phyloP scores from a whole-genome alignment of 441 rosid species.

The Populus tomentosa region DNA sequence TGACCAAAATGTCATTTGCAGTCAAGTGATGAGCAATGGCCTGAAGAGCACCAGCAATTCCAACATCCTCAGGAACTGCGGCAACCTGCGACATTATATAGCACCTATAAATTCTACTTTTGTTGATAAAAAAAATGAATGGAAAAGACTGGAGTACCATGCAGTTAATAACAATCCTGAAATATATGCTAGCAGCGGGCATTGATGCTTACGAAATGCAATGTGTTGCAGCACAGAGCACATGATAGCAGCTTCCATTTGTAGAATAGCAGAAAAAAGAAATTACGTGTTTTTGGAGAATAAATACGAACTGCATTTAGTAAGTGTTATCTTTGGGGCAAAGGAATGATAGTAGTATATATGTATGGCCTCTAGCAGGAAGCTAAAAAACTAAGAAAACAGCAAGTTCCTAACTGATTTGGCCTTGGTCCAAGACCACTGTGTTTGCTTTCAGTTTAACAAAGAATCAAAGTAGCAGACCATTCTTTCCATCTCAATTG shows the following conservation, averaged over 20 bases:
- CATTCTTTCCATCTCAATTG: slow-evolving; percentile 3
- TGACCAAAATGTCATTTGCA: slow-evolving; percentile 87
- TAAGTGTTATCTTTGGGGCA: neutral
- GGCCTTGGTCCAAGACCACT: neutral
- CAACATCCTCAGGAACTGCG: slow-evolving; percentile 85
- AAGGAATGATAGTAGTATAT: slow-evolving; percentile 30
- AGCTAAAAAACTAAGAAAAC: neutral
- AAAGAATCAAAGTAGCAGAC: slow-evolving; percentile 14
- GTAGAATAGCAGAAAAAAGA: neutral
- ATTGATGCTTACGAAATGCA: neutral
- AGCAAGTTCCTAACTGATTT: neutral
- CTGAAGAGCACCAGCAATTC: slow-evolving; percentile 93
- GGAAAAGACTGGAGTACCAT: neutral
- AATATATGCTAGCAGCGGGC: neutral
- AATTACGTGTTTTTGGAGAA: neutral
- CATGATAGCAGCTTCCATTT: neutral
- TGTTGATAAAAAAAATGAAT: neutral
- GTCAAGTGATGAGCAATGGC: slow-evolving; percentile 85
- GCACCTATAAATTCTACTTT: neutral
- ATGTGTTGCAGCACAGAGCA: neutral
- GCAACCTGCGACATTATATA: slow-evolving; percentile 76
- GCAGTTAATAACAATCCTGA: neutral
- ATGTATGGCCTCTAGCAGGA: neutral
- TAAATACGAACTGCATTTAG: neutral
- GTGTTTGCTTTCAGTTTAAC: neutral